Evolutionary conservation across 495 filamentous ascomycete genomes (phyloP), one percentile per base, ranked within the genome.

Genomic region (Penicillium soppii): DNA sequence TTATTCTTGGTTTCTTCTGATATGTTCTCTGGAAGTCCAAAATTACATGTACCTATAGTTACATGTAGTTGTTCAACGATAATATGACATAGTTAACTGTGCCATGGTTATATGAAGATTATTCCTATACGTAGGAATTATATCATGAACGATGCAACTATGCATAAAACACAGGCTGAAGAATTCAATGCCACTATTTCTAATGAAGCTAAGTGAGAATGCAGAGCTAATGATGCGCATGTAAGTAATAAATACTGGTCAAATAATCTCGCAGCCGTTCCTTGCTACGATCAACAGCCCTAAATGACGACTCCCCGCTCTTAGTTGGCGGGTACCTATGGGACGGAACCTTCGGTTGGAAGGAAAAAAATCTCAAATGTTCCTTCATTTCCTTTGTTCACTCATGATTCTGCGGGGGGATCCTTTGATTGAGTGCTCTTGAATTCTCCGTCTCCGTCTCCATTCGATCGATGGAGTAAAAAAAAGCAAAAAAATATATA

Each of bases 281-380:
- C 56, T 57, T 59, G 50, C 55, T 56, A 53, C 56, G 62, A 65
- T 65, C 58, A 65, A 43, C 57, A 53, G 54, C 61, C 58, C 58
- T 62, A 59, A 27, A 44, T 57, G 50, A 45, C 37, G 46, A 22
- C 39, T 38, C 50, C 59, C 58, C 59, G 53, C 47, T 59, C 58
- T 65, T 47, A 59, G 13, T 26, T 10, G 29, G 16, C 8, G 38
- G 30, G 22, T 22, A 48, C 54, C 57, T 57, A 54, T 53, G 21
- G 20, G 29, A 51, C 12, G 42, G 47, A 32, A 43, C 35, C 33
- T 17, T 46, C 32, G 47, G 47, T 17, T 17, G 22, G 21, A 22
- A 35, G 21, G 27, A 53, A 52, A 57, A 48, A 48, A 42, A 49
- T 16, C 17, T 40, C 6, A 3, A 38, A 21, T 20, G 19, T 40